phyloP scores from a whole-genome alignment of 805 yeast species.

The Teunomyces gatunensis region DNA sequence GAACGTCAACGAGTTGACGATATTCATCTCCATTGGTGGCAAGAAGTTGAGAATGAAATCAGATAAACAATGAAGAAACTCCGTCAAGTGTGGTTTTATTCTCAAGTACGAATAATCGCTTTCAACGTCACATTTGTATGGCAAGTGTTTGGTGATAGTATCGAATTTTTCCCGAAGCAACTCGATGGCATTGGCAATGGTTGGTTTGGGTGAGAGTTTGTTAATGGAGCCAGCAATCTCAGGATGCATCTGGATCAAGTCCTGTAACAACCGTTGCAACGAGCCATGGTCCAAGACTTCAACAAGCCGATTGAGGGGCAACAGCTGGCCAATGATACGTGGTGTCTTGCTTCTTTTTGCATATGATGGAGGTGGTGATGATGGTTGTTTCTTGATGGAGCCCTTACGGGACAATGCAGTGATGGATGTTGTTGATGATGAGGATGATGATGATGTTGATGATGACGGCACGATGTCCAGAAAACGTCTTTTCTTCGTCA shows the following conservation, averaged over 20 bases:
- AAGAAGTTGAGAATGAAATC: slow-evolving; percentile 72
- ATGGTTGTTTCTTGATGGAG: slow-evolving; percentile 2
- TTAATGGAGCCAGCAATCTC: slow-evolving; percentile 53
- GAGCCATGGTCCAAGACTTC: slow-evolving; percentile 63
- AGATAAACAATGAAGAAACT: slow-evolving; percentile 65
- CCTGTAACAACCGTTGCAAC: slow-evolving; percentile 50
- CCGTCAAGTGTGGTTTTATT: slow-evolving; percentile 64
- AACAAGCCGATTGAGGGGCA: slow-evolving; percentile 62
- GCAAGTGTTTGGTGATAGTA: slow-evolving; percentile 50
- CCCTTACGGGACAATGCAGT: background rate
- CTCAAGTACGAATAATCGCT: slow-evolving; percentile 77
- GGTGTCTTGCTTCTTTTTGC: slow-evolving; percentile 39
- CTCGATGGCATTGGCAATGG: slow-evolving; percentile 49
- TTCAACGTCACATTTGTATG: slow-evolving; percentile 70
- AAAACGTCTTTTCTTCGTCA: slow-evolving; percentile 14
- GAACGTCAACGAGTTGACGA: slow-evolving; percentile 55
- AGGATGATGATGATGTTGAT: background rate
- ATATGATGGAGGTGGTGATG: slow-evolving; percentile 1
- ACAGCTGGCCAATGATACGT: slow-evolving; percentile 51
- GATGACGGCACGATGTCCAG: slow-evolving; percentile 11
- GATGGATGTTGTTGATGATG: background rate
- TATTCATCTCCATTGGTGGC: slow-evolving; percentile 64
- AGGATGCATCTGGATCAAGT: slow-evolving; percentile 59
- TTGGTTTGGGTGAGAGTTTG: slow-evolving; percentile 55
- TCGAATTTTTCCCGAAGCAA: slow-evolving; percentile 48